A percentile compares a stretch with the other conserved stretches of the same genome.
Evolutionary conservation across 2,329 filamentous ascomycete species (phyloP).

Genomic region (Mariannaea elegans): DNA sequence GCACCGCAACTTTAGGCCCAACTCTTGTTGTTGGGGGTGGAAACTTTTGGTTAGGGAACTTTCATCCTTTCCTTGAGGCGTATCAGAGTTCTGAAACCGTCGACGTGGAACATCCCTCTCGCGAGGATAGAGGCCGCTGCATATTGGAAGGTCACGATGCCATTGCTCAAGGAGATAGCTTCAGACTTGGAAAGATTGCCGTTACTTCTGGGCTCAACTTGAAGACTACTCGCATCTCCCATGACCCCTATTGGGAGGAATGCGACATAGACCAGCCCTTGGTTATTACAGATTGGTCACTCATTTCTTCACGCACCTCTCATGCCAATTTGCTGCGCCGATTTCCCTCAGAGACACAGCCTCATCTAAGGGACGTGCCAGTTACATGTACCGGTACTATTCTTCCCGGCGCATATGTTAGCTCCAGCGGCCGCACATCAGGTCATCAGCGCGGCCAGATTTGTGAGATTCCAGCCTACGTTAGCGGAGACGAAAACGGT

Average conservation of each 20-base stretch:
- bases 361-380: constrained; percentile 43
- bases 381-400: constrained; percentile 44
- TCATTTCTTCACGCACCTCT: constrained; percentile 47
- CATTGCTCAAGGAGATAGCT: constrained; percentile 40
- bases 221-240: constrained; percentile 53
- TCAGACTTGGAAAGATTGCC: constrained; percentile 47
- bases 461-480: constrained; percentile 54
- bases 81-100: constrained; percentile 41
- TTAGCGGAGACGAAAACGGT: constrained; percentile 50
- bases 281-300: constrained; percentile 55
- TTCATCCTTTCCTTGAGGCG: constrained; percentile 54
- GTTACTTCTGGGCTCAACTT: constrained; percentile 54
- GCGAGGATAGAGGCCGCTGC: constrained; percentile 50
- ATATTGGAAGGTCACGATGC: constrained; percentile 48
- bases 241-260: constrained; percentile 57
- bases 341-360: constrained; percentile 48
- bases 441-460: constrained; percentile 53
- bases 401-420: constrained; percentile 47
- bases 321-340: constrained; percentile 53
- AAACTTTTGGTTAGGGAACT: constrained; percentile 54
- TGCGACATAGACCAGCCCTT: constrained; percentile 50
- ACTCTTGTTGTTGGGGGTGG: constrained; percentile 49
- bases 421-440: constrained; percentile 54
- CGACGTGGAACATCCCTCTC: constrained; percentile 52
- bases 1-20: constrained; percentile 54